Base-by-base conservation (phyloP, 2,329 filamentous ascomycete species). In the Helicocarpus griseus region DNA sequence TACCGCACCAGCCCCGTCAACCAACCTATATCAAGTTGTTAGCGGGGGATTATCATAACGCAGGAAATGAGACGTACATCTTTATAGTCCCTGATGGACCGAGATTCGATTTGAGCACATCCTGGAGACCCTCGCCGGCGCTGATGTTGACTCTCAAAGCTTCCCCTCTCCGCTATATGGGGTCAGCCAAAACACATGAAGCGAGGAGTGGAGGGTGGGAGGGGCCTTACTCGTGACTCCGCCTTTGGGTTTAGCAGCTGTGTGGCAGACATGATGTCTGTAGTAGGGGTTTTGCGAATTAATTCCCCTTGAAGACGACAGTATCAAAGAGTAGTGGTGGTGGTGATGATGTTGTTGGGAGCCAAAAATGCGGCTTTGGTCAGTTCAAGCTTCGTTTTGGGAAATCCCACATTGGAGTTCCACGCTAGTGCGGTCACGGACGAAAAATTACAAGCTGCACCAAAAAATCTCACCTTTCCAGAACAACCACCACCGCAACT, bases 241-340 rank as follows among this genome's bases (percentile, higher is more conserved):
- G 93, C 93, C 79, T 98, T 98, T 56, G 93, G 93, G 74, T 98
- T 98, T 60, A 98, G 85, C 66, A 98, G 84, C 77, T 97, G 91
- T 67, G 93, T 90, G 63, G 93, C 93, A 75, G 90, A 97, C 93
- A 97, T 97, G 50, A 62, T 62, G 63, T 63, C 60, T 58, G 53
- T 47, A 50, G 49, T 52, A 60, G 62, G 53, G 51, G 62, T 57
- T 49, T 55, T 43, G 13, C 57, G 50, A 55, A 56, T 50, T 54
- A 61, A 54, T 57, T 60, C 54, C 17, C 43, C 14, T 43, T 31
- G 48, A 39, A 56, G 58, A 53, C 56, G 54, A 60, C 59, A 54
- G 54, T 47, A 56, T 57, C 56, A 55, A 51, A 57, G 48, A 52
- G 56, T 52, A 57, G 52, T 48, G 24, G 44, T 14, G 33, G 33